phyloP scores from a whole-genome alignment of 2,329 filamentous ascomycete species.

The Alternaria arborescens region DNA sequence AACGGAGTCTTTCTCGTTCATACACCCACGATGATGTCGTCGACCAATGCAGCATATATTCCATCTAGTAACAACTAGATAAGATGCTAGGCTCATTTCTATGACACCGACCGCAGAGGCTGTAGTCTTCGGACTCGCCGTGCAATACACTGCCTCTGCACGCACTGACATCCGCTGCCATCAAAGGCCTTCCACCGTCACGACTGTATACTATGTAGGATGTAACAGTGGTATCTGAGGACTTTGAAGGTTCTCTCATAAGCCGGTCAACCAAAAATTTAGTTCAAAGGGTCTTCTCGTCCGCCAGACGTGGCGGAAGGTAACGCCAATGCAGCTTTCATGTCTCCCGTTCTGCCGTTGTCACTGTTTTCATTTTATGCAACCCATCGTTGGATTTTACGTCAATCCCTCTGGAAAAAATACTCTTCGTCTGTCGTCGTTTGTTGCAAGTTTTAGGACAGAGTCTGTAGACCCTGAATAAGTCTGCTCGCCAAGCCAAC shows the following conservation, averaged over 20 bases:
- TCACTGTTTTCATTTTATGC: background rate
- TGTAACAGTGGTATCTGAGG: background rate
- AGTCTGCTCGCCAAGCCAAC: slow-evolving; percentile 23
- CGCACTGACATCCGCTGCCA: background rate
- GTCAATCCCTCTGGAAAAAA: background rate
- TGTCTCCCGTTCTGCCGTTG: background rate
- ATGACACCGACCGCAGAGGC: background rate
- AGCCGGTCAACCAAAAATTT: too few species aligned
- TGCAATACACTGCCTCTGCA: background rate
- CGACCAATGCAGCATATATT: background rate
- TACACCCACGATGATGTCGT: background rate
- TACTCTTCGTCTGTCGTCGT: background rate
- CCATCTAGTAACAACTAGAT: background rate
- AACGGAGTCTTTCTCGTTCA: background rate
- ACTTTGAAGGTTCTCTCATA: too few species aligned
- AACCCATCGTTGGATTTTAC: too few species aligned
- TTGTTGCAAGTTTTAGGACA: background rate
- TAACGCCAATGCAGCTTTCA: background rate
- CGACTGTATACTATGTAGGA: background rate
- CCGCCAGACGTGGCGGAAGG: background rate
- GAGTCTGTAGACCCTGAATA: background rate
- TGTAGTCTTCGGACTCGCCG: background rate
- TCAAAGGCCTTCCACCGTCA: background rate
- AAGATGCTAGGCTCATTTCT: accelerated
- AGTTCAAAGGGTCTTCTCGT: background rate